phyloP scores from a whole-genome alignment of 2,329 filamentous ascomycete species.

The Exophiala oligosperma region DNA sequence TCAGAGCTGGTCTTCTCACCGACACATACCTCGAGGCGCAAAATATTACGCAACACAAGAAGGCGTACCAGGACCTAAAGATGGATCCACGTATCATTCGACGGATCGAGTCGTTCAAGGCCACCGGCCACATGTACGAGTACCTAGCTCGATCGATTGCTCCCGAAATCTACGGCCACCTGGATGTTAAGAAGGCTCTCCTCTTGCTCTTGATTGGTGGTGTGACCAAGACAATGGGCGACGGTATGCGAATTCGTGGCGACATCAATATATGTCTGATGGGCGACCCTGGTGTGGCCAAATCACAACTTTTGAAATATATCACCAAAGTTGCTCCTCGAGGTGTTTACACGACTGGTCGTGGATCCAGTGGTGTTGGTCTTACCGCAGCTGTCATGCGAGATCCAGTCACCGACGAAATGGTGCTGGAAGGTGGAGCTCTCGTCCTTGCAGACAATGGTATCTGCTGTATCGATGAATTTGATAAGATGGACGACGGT shows the following conservation, averaged over 20 bases:
- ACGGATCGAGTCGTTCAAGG: conserved; percentile 81
- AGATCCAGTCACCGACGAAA: conserved; percentile 75
- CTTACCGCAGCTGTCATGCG: conserved; percentile 79
- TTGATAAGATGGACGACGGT: conserved; percentile 80
- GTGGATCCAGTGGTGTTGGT: conserved; percentile 78
- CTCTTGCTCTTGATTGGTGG: conserved; percentile 94
- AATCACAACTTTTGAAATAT: conserved; percentile 97
- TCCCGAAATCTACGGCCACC: conserved; percentile 92
- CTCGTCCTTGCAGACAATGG: conserved; percentile 78
- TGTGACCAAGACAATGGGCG: conserved; percentile 93
- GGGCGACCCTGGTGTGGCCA: conserved; percentile 99
- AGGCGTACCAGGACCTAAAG: conserved; percentile 89
- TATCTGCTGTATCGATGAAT: conserved; percentile 82
- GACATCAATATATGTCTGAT: conserved; percentile 99
- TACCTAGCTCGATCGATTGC: conserved; percentile 94
- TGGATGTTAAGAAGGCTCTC: conserved; percentile 97
- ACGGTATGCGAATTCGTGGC: conserved; percentile 98
- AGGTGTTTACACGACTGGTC: conserved; percentile 80
- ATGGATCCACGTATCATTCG: conserved; percentile 77
- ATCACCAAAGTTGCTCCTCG: conserved; percentile 97
- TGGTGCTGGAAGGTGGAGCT: conserved; percentile 77
- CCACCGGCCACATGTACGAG: conserved; percentile 91
- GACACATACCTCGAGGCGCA: conserved; percentile 97
- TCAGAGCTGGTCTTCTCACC: conserved; percentile 91
- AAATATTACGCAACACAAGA: conserved; percentile 92